Evolutionary conservation across 2,329 filamentous ascomycete species (phyloP).

Genomic region (Alternaria burnsii): DNA sequence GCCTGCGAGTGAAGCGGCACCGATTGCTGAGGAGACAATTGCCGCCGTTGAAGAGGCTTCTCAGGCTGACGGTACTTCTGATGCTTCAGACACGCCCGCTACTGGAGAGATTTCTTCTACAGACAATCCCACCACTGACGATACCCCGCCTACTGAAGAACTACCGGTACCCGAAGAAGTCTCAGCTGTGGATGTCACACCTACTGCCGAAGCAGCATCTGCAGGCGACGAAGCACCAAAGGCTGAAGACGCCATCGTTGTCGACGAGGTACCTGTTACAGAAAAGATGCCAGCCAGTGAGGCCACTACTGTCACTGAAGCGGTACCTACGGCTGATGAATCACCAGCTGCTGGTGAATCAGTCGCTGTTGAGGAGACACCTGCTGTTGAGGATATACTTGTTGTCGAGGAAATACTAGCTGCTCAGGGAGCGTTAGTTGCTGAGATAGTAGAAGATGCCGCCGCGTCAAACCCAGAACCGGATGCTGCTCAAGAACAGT

Average conservation of each 20-base stretch:
- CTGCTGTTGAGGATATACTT: neutral
- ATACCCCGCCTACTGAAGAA: conserved; percentile 1
- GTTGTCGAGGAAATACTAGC: conserved; percentile 2
- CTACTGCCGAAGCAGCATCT: conserved; percentile 2
- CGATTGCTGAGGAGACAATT: conserved; percentile 4
- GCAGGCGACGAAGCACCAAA: neutral
- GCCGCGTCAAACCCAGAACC: neutral
- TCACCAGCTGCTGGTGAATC: neutral
- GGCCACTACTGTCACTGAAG: neutral
- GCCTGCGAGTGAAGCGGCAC: neutral
- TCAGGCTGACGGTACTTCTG: conserved; percentile 2
- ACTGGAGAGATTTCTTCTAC: neutral
- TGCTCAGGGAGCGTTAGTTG: neutral
- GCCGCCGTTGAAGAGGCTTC: neutral
- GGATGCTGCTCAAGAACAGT: neutral
- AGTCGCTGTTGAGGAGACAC: neutral
- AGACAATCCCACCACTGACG: conserved; percentile 1
- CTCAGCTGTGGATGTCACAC: neutral
- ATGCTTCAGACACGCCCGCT: conserved; percentile 3
- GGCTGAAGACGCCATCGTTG: neutral
- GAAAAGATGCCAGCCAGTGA: neutral
- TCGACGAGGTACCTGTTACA: neutral
- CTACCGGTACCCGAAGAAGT: neutral
- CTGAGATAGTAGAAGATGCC: conserved; percentile 9
- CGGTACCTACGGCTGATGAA: neutral